Percentiles rank a stretch among this genome's conserved stretches.
Evolutionary conservation across 805 yeast species (phyloP).

Genomic region (Starmerella tilneyi): DNA sequence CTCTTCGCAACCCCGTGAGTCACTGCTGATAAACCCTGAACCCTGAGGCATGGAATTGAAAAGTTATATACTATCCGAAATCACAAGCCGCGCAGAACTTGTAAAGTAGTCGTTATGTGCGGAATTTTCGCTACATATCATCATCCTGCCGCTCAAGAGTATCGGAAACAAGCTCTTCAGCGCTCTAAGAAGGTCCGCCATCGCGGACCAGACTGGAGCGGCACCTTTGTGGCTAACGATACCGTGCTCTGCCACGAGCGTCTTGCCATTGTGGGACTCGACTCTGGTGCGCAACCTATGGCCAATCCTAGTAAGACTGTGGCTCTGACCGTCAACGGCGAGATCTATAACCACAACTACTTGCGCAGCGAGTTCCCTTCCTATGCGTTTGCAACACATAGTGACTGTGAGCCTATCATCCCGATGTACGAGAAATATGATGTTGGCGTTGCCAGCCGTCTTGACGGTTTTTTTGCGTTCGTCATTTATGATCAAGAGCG

Average conservation of each 20-base stretch:
- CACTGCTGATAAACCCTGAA: too few relatives aligned
- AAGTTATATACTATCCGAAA: background rate
- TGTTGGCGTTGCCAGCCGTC: constrained; percentile 77
- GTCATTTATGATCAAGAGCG: constrained; percentile 72
- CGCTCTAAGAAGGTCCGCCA: constrained; percentile 88
- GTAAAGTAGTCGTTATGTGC: constrained; percentile 53
- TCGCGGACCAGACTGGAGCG: constrained; percentile 99
- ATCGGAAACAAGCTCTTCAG: constrained; percentile 81
- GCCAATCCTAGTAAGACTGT: constrained; percentile 63
- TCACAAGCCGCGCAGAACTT: background rate
- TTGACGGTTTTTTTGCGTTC: constrained; percentile 98
- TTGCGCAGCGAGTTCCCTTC: constrained; percentile 64
- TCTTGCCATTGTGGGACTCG: constrained; percentile 93
- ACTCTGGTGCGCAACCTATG: constrained; percentile 97
- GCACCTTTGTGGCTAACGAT: constrained; percentile 63
- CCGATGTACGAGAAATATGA: constrained; percentile 84
- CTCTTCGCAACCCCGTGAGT: background rate
- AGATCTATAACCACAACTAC: constrained; percentile 91
- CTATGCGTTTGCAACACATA: constrained; percentile 71
- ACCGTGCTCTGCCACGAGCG: constrained; percentile 91
- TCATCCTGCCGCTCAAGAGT: constrained; percentile 67
- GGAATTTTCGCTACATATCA: constrained; percentile 92
- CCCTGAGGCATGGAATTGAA: constrained; percentile 2
- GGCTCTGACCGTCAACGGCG: constrained; percentile 87
- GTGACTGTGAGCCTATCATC: constrained; percentile 96